Conservation (phyloP, 1,284 basidiomycete species). For the Malassezia sympodialis region DNA sequence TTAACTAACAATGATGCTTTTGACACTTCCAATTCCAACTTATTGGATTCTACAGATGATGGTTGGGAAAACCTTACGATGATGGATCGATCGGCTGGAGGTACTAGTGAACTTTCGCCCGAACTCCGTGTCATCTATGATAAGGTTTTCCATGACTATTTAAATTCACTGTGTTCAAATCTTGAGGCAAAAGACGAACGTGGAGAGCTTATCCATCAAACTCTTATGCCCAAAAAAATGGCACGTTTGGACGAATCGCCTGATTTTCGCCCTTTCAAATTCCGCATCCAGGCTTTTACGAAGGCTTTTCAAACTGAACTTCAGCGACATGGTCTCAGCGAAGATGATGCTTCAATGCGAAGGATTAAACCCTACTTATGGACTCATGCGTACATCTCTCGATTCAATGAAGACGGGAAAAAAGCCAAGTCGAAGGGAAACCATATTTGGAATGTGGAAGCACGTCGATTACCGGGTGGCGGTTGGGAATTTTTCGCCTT, state of each 20-base stretch:
- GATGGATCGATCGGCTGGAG: not conserved
- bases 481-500: constrained; percentile 85
- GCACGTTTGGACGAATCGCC: constrained; percentile 59
- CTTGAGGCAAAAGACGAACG: constrained; percentile 82
- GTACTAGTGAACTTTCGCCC: constrained; percentile 11
- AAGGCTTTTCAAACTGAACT: constrained; percentile 90
- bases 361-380: constrained; percentile 87
- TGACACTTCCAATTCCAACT: not conserved
- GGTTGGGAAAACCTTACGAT: not conserved
- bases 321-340: constrained; percentile 52
- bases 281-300: constrained; percentile 96
- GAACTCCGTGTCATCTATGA: constrained; percentile 77
- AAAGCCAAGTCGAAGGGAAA: constrained; percentile 99
- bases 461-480: constrained; percentile 66
- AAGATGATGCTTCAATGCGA: constrained; percentile 54
- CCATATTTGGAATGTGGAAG: constrained; percentile 98
- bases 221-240: constrained; percentile 68
- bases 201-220: constrained; percentile 94
- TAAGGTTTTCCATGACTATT: constrained; percentile 77
- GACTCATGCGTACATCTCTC: constrained; percentile 79
- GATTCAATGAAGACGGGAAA: constrained; percentile 95
- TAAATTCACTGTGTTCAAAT: constrained; percentile 81
- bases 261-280: constrained; percentile 97
- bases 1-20: not conserved
- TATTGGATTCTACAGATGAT: not conserved